Base-by-base conservation (phyloP, 306 rosid genomes). In the Argentina anserina region DNA sequence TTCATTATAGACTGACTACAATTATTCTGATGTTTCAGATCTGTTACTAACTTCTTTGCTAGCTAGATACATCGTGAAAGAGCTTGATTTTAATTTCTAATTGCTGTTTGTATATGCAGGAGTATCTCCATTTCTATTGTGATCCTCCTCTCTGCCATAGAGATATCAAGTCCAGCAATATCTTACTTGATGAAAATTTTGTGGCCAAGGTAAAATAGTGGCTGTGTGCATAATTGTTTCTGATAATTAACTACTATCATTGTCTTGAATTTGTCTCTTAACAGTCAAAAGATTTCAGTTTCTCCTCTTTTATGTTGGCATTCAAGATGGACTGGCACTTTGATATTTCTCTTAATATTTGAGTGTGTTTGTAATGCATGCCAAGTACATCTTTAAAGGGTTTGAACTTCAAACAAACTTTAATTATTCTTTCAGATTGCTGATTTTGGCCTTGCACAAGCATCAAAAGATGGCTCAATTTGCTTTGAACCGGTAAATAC, bases 401-500 rank as follows among this genome's bases (percentile, higher is more conserved):
- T 56, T 45, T 64, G 40, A 28, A 65, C 59, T 56, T 45, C 53
- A 31, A 28, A 65, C 59, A 8, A 45, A 40, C 49, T 7, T 29
- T n/a, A 17, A 6, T 15, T 10, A 45, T 49, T 28, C 23, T 10
- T 79, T 71, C 86, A 95, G 97, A 79, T 95, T 77, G 99, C 99
- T 40, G 97, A 95, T 85, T 95, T 95, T 81, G 99, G 99, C 75
- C 99, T 95, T 79, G 93, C 91, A 23, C 99, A 90, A 66, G 99
- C 99, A 71, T 91, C 97, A 40, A 87, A 83, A 80, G 85, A 88
- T 73, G 97, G 97, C 61, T 91, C 97, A 9, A 34, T 95, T 70
- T 84, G 82, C 84, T 90, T 95, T 70, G 99, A 95, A 76, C 92
- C 99, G 0, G 86, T 87, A 65, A 95, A 91, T 65, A 91, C 93